Percentiles rank a stretch among this genome's conserved stretches.
Conservation (phyloP, 768 basidiomycete genomes). For the Pisolithus microcarpus region DNA sequence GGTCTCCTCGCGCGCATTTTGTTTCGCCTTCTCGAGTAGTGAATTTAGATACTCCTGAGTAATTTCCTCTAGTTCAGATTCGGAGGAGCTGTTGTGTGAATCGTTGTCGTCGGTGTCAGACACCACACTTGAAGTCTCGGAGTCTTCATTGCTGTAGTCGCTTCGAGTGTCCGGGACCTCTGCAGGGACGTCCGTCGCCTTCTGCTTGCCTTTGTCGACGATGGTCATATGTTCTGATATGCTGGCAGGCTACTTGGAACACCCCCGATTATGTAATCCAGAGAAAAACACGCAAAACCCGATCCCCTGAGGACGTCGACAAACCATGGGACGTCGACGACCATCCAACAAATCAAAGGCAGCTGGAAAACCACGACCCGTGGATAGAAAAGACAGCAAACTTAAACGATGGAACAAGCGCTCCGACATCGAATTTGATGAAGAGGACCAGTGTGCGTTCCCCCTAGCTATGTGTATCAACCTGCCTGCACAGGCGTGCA, state of each 20-base stretch:
- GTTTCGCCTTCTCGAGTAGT: slow-evolving; percentile 54
- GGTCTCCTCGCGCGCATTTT: slow-evolving; percentile 36
- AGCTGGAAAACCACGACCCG: slow-evolving; percentile 35
- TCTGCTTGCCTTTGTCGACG: slow-evolving; percentile 6
- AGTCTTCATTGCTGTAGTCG: slow-evolving; percentile 1
- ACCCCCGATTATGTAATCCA: slow-evolving; percentile 14
- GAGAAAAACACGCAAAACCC: too few species aligned
- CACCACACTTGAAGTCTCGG: slow-evolving; percentile 1
- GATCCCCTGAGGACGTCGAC: not conserved
- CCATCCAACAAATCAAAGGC: slow-evolving; percentile 29
- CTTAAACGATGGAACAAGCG: slow-evolving; percentile 61
- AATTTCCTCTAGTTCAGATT: slow-evolving; percentile 36
- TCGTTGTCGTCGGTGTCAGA: slow-evolving; percentile 13
- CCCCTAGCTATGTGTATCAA: slow-evolving; percentile 1
- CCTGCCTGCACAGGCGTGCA: not conserved
- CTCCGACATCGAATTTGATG: slow-evolving; percentile 67
- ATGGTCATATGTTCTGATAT: slow-evolving; percentile 2
- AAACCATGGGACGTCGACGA: slow-evolving; percentile 39
- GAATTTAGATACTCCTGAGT: slow-evolving; percentile 56
- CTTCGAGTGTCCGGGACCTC: slow-evolving; percentile 1
- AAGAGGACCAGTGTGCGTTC: slow-evolving; percentile 69
- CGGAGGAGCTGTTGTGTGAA: slow-evolving; percentile 24
- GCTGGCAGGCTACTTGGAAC: not conserved
- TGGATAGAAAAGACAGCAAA: slow-evolving; percentile 45
- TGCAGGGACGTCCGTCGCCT: not conserved